Base-by-base conservation (phyloP, 2,329 filamentous ascomycete species). In the Basipetospora chlamydospora region DNA sequence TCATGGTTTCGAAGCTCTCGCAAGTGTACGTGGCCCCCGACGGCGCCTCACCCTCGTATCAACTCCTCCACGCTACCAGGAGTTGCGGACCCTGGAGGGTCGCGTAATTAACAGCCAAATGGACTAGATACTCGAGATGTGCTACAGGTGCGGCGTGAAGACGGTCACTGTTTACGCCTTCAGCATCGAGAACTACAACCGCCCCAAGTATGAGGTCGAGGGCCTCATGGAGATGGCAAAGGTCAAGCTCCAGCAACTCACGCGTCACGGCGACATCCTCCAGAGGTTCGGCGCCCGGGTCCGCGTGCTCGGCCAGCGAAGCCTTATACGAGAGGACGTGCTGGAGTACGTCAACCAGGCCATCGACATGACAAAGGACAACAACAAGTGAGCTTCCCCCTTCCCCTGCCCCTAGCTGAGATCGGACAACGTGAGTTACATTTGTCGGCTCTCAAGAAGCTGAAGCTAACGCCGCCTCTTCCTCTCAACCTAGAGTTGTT, bases 151-250 rank as follows among this genome's bases (percentile, higher is more conserved):
- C 41, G 90, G 90, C 38, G 88, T 98, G 43, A 88, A 90, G 56
- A 85, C 93, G 7, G 88, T 98, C 26, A 96, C 90, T 4, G 86
- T 98, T 44, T 98, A 96, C 56, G 90, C 90, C 12, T 98, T 98
- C 61, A 94, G 85, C 53, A 95, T 98, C 51, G 90, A 98, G 60
- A 98, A 98, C 63, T 98, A 94, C 65, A 94, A 96, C 56, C 77
- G 90, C 5, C 88, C 86, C 16, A 87, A 90, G 58, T 90, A 92
- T 58, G 90, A 98, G 57, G 90, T 98, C 7, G 86, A 95, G 52
- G 87, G 85, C 21, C 64, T 98, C 43, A 98, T 98, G 90, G 81
- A 93, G 53, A 85, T 98, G 68, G 88, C 88, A 42, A 95, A 94
- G 63, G 76, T 90, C 49, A 96, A 96, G 61, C 68, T 98, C 18